phyloP scores from a whole-genome alignment of 2,329 filamentous ascomycete species.

The Alternaria viburni region DNA sequence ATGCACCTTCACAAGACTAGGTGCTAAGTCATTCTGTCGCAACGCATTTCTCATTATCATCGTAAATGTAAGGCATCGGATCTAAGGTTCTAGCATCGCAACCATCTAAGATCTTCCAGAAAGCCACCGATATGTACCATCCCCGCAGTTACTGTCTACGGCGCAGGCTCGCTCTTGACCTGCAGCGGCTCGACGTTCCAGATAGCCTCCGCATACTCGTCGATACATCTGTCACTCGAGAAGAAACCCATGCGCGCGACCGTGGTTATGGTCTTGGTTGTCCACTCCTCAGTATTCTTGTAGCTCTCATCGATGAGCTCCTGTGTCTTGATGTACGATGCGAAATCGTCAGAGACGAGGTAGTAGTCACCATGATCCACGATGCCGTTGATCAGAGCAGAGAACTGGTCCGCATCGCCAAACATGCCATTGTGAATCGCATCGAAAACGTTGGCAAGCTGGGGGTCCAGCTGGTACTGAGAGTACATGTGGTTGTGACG shows the following conservation, averaged over 20 bases:
- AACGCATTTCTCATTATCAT: neutral
- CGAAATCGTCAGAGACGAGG: slow-evolving; percentile 95
- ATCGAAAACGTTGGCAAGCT: slow-evolving; percentile 81
- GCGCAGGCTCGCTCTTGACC: slow-evolving; percentile 44
- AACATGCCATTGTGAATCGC: slow-evolving; percentile 82
- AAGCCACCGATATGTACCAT: neutral
- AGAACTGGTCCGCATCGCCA: slow-evolving; percentile 78
- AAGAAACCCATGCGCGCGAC: slow-evolving; percentile 98
- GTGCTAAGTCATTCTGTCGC: neutral
- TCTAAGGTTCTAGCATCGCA: slow-evolving; percentile 5
- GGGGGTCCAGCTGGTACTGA: slow-evolving; percentile 75
- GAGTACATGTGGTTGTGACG: slow-evolving; percentile 89
- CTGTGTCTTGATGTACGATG: slow-evolving; percentile 91
- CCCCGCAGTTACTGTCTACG: slow-evolving; percentile 5
- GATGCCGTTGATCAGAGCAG: slow-evolving; percentile 82
- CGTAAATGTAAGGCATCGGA: neutral
- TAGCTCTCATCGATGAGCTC: slow-evolving; percentile 90
- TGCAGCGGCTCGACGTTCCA: slow-evolving; percentile 92
- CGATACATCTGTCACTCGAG: slow-evolving; percentile 91
- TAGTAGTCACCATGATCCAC: slow-evolving; percentile 97
- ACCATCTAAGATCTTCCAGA: slow-evolving; percentile 1
- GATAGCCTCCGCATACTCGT: slow-evolving; percentile 95
- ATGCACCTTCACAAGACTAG: neutral
- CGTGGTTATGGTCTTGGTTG: slow-evolving; percentile 85
- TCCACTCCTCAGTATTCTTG: slow-evolving; percentile 89